Evolutionary conservation across 257 asterid genomes (phyloP), one percentile per base, ranked within the genome.

Genomic region (Solanum sitiens): DNA sequence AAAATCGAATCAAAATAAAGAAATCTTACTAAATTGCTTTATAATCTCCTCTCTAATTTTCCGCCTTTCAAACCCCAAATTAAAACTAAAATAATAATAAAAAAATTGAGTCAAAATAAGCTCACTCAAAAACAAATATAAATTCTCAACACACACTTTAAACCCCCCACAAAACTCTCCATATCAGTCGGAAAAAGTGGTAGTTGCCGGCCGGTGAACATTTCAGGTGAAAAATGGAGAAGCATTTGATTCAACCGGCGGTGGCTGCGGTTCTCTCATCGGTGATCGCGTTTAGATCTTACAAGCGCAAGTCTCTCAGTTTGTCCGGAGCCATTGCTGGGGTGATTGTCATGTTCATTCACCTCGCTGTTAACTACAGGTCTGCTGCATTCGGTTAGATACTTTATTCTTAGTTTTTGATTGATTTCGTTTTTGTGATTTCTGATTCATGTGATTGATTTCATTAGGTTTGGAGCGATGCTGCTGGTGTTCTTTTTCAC

Each of bases 271-370:
- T 91, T 82, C 15, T 93, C 30, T 92, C 98, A 83, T 93, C 93
- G 73, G 91, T 90, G 76, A 93, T 97, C 30, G 90, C 98, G 20
- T 15, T 83, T 70, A 91, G 98, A 89, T 91, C 98, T 14, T 93
- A 93, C 79, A 89, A 88, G 87, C 96, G 88, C 91, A 97, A 94
- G 89, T 95, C 98, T 74, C 98, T 97, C 32, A 92, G 93, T 90
- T 88, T 94, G 83, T 94, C 98, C 11, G 98, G 99, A 71, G 98
- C 99, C 80, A 79, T 97, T 83, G 32, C 93, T 67, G 99, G 98
- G 18, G 93, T 97, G 86, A 50, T 88, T 45, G 97, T 94, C 75
- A 92, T 97, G 95, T 89, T 97, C 21, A 92, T 94, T 93, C 99
- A 97, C 88, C 35, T 94, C 50, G 94, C 96, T 8, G 95, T 94